Evolutionary conservation across 164 flowering plant species (phyloP), one percentile per base, ranked within the genome.

Genomic region (Pachysandra terminalis): DNA sequence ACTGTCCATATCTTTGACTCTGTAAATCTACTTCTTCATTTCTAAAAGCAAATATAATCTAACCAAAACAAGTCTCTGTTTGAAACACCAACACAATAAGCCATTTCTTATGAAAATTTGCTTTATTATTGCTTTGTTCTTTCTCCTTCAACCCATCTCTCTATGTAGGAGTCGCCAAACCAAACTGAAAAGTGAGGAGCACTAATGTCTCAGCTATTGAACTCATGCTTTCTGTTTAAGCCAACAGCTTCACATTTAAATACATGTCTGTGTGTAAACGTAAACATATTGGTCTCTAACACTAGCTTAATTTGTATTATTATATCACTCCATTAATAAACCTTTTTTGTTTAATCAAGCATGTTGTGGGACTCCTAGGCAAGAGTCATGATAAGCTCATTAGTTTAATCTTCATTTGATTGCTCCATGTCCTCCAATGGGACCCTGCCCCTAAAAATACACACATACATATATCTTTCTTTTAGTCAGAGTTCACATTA

Each of bases 271-370:
- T 32, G 37, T 32, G 37, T 3, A 68, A 52, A 64, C 81, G 75
- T 78, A 51, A 68, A 25, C 40, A 61, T 74, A 71, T 78, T 78
- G 77, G 71, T 71, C 40, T 68, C 80, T 56, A 71, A 71, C 68
- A 63, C 74, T 40, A 35, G 68, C 24, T n/a, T n/a, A n/a, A n/a
- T n/a, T n/a, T n/a, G n/a, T n/a, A n/a, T n/a, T n/a, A n/a, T n/a
- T n/a, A n/a, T n/a, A 32, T 68, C 49, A 19, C 22, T 53, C 25
- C 49, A 14, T 0, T 3, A 9, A 19, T 7, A 51, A 10, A 19
- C 35, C 1, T 0, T 17, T 48, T 21, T 9, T 25, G 23, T 64
- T 64, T 64, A 52, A 64, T 10, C 56, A 26, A 64, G 67, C 41
- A 16, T 67, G 70, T 58, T 58, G 70, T 59, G 40, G 62, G 24